A percentile compares a stretch with the other conserved stretches of the same genome.
phyloP scores from a whole-genome alignment of 176 grass and related monocot genomes.

The Carex myosuroides region DNA sequence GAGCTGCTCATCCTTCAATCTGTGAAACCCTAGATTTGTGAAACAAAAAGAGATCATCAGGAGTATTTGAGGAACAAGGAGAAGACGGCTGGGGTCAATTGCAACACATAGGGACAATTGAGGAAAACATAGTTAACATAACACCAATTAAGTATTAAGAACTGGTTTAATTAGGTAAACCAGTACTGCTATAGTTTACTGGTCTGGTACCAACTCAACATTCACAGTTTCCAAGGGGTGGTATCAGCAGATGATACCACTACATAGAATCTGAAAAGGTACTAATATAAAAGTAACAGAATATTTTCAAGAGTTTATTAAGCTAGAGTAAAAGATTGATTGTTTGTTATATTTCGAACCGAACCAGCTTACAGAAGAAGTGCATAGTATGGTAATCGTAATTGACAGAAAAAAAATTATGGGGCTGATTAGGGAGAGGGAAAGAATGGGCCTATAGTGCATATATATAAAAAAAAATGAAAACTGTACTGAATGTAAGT shows the following conservation, averaged over 20 bases:
- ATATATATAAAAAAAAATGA: background rate
- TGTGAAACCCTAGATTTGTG: background rate
- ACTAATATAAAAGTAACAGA: background rate
- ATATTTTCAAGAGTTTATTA: background rate
- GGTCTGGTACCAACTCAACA: background rate
- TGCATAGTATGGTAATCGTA: background rate
- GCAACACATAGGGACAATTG: background rate
- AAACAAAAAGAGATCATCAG: background rate
- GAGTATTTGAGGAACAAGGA: background rate
- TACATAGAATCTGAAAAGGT: background rate
- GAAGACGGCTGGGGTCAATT: background rate
- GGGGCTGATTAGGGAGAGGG: background rate
- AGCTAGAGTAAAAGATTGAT: background rate
- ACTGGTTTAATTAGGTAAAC: background rate
- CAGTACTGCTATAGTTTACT: background rate
- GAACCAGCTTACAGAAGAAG: background rate
- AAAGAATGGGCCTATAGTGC: background rate
- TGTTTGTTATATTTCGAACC: background rate
- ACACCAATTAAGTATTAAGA: background rate
- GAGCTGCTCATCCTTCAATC: conserved; percentile 15
- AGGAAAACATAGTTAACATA: background rate
- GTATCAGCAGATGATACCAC: background rate
- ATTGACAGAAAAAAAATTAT: background rate
- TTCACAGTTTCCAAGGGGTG: background rate
- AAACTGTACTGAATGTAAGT: background rate